A percentile compares a stretch with the other conserved stretches of the same genome.
These are phyloP conservation scores for Sporothrix euskadiensis DNA, from an alignment of 2,329 filamentous ascomycete species.

Conservation along the genomic window DNA sequence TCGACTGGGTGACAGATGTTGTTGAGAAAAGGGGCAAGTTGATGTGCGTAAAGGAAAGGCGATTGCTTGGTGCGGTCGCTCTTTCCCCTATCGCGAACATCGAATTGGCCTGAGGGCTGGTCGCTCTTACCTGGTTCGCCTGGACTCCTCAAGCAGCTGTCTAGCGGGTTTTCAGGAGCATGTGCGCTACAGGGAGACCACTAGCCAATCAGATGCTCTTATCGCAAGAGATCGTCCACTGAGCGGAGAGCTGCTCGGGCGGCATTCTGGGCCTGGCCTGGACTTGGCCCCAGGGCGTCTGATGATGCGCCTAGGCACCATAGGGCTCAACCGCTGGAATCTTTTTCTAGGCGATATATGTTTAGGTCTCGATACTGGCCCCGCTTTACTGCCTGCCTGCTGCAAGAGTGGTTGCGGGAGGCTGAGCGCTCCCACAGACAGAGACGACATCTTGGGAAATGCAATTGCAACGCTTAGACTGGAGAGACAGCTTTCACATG, in stretches of 20 bases:
- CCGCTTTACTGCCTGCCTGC: slow-evolving; percentile 3
- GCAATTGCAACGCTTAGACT: background rate
- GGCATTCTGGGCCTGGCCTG: background rate
- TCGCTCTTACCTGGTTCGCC: slow-evolving; percentile 17
- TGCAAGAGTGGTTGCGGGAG: background rate
- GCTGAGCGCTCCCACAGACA: background rate
- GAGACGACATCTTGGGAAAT: background rate
- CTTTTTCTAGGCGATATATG: background rate
- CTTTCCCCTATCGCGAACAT: slow-evolving; percentile 27
- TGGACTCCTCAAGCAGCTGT: background rate
- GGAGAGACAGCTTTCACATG: slow-evolving; percentile 4
- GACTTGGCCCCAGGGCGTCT: background rate
- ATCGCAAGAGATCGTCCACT: background rate
- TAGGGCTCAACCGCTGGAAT: slow-evolving; percentile 11
- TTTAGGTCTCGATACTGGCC: background rate
- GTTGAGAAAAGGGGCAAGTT: background rate
- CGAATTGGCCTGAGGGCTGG: slow-evolving; percentile 9
- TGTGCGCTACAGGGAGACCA: background rate
- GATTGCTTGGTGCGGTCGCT: slow-evolving; percentile 12
- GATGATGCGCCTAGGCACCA: background rate
- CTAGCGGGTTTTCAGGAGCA: background rate
- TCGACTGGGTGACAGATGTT: background rate
- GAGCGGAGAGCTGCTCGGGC: background rate
- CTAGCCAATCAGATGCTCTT: slow-evolving; percentile 13
- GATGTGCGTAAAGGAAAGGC: background rate